A percentile compares a stretch with the other conserved stretches of the same genome.
Conservation (phyloP, 192 early-diverging fungal genomes). For the Chytriomyces sp. region DNA sequence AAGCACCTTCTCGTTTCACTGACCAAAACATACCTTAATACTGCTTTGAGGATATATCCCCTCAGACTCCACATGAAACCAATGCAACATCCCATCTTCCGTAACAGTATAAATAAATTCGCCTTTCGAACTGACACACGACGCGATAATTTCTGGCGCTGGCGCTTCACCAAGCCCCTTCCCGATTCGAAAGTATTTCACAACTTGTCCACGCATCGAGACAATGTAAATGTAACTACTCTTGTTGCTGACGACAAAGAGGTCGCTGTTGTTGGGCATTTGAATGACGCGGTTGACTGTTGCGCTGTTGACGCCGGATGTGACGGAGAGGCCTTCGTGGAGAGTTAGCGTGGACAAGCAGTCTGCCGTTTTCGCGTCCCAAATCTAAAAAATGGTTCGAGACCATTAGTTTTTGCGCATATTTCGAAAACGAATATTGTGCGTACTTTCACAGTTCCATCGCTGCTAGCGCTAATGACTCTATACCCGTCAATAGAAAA, state of each 20-base stretch:
- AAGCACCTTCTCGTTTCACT: background rate
- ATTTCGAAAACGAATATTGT: slow-evolving; percentile 1
- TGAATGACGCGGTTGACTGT: slow-evolving; percentile 64
- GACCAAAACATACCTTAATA: slow-evolving; percentile 14
- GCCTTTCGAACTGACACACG: slow-evolving; percentile 74
- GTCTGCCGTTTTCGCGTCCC: slow-evolving; percentile 80
- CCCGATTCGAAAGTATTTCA: slow-evolving; percentile 18
- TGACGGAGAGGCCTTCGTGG: slow-evolving; percentile 57
- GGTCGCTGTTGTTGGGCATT: slow-evolving; percentile 68
- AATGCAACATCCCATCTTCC: slow-evolving; percentile 72
- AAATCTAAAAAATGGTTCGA: slow-evolving; percentile 65
- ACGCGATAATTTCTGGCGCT: slow-evolving; percentile 58
- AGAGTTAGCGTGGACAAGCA: slow-evolving; percentile 70
- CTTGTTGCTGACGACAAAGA: slow-evolving; percentile 80
- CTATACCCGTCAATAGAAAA: slow-evolving; percentile 74
- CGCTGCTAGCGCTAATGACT: slow-evolving; percentile 81
- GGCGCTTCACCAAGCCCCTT: slow-evolving; percentile 44
- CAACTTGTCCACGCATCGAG: slow-evolving; percentile 43
- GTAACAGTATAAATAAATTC: slow-evolving; percentile 80
- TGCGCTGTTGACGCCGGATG: slow-evolving; percentile 44
- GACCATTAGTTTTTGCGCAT: background rate
- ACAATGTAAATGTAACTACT: slow-evolving; percentile 76
- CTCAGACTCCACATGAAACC: slow-evolving; percentile 71
- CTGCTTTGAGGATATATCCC: slow-evolving; percentile 30
- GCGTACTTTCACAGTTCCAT: slow-evolving; percentile 83